Evolutionary conservation across 2,329 filamentous ascomycete species (phyloP).

Genomic region (Periconia macrospinosa): DNA sequence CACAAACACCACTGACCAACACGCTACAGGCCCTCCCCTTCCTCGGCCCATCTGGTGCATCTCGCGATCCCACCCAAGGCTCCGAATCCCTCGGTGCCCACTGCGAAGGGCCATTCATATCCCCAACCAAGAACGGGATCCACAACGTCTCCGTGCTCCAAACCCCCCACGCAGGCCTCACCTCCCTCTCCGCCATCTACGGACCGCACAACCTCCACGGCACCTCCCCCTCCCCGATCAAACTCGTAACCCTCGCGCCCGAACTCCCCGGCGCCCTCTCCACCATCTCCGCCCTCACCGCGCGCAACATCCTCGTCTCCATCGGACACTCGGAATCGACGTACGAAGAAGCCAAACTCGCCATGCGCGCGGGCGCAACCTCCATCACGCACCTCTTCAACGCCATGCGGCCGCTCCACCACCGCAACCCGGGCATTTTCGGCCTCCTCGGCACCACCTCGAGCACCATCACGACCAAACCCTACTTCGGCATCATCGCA

Average conservation of each 20-base stretch:
- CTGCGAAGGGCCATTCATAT: constrained; percentile 88
- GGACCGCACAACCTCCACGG: constrained; percentile 66
- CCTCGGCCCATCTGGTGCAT: constrained; percentile 69
- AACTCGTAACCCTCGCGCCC: constrained; percentile 84
- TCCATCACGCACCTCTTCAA: constrained; percentile 97
- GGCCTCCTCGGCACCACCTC: constrained; percentile 68
- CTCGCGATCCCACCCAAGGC: constrained; percentile 66
- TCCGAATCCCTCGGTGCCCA: constrained; percentile 89
- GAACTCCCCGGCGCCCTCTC: constrained; percentile 72
- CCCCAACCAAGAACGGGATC: constrained; percentile 79
- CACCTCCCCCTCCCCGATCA: constrained; percentile 53
- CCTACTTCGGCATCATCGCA: constrained; percentile 86
- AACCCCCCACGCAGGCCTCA: constrained; percentile 61
- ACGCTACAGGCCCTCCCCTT: constrained; percentile 65
- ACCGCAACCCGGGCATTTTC: constrained; percentile 89
- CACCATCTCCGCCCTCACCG: constrained; percentile 66
- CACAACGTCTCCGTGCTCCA: constrained; percentile 76
- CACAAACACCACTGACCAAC: constrained; percentile 1
- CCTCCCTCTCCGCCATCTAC: constrained; percentile 72
- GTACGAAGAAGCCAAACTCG: constrained; percentile 76
- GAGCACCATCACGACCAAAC: constrained; percentile 48
- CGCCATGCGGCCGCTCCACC: constrained; percentile 86
- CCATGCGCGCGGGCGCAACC: constrained; percentile 72
- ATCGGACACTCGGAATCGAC: constrained; percentile 87
- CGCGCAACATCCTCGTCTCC: constrained; percentile 71